Evolutionary conservation across 495 filamentous ascomycete species (phyloP), one percentile per base, ranked within the genome.

Genomic region (Hypoxylon rickii): DNA sequence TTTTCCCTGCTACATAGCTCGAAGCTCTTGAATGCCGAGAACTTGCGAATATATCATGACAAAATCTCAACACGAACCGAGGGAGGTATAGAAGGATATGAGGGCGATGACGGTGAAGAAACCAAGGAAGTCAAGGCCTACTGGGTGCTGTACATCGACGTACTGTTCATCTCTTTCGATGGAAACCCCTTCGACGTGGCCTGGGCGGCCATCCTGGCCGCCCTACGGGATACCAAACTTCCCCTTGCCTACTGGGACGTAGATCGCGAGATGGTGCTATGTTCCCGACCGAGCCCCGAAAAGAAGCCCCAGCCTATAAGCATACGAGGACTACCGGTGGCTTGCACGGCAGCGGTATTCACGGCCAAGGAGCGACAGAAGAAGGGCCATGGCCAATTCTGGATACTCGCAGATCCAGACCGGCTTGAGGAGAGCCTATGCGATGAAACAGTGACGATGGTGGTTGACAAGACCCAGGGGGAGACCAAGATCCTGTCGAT

Each of bases 141-240:
- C 68, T 98, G 93, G 93, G 85, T 87, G 7, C 83, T 98, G 2
- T 96, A 96, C 64, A 91, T 98, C 54, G 91, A 96, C 70, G 71
- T 96, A 18, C 80, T 96, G 66, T 89, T 95, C 67, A 85, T 97
- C 46, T 93, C 90, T 0, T 82, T 96, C 11, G 92, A 95, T 44
- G 93, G 93, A 0, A 95, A 92, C 64, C 82, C 89, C 11, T 91
- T 97, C 61, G 92, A 97, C 57, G 88, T 87, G 2, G 89, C 89
- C 0, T 97, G 92, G 93, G 80, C 85, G 0, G 85, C 90, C 10
- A 79, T 96, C 3, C 58, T 96, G 29, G 86, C 90, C 16, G 94
- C 94, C n/a, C 72, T 98, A 44, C 76, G 77, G 18, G 82, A 93
- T 70, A 92, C 89, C 2, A 80, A 76, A 46, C 69, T 98, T n/a